These are phyloP conservation scores for Backusella psychrophila DNA, from an alignment of 192 early-diverging fungal genomes.

Conservation along the genomic window DNA sequence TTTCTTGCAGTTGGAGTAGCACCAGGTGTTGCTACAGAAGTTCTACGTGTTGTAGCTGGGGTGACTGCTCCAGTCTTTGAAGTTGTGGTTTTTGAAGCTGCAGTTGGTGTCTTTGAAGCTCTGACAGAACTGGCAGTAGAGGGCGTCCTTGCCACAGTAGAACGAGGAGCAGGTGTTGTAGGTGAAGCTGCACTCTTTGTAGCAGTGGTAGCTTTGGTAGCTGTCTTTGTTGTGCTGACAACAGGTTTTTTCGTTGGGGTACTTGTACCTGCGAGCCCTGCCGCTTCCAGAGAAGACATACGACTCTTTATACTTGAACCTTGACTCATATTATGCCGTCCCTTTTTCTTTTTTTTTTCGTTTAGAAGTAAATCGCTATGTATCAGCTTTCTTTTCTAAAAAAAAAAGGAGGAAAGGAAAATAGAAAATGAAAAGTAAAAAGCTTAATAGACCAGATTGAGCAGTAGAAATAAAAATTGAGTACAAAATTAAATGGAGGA, in stretches of 20 bases:
- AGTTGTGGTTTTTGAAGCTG: background rate
- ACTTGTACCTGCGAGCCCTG: constrained; percentile 1
- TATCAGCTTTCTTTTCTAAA: background rate
- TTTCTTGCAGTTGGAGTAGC: background rate
- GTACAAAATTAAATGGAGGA: constrained; percentile 6
- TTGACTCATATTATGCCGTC: background rate
- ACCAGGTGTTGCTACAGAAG: background rate
- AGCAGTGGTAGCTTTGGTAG: background rate
- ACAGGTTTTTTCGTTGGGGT: background rate
- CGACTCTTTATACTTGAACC: constrained; percentile 12
- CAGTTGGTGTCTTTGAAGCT: constrained; percentile 6
- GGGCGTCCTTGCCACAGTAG: background rate
- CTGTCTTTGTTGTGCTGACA: background rate
- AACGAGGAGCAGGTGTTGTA: background rate
- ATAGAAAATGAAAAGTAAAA: background rate
- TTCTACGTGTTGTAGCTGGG: background rate
- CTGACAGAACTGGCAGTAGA: background rate
- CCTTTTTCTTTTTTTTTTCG: background rate
- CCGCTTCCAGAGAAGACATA: constrained; percentile 8
- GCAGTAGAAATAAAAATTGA: background rate
- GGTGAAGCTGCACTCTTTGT: background rate
- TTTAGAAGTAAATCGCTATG: background rate
- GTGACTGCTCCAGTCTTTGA: background rate
- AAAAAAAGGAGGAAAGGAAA: background rate
- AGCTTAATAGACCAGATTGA: background rate